Conservation (phyloP, 139 green algal species). For the Tetraselmis chui region DNA sequence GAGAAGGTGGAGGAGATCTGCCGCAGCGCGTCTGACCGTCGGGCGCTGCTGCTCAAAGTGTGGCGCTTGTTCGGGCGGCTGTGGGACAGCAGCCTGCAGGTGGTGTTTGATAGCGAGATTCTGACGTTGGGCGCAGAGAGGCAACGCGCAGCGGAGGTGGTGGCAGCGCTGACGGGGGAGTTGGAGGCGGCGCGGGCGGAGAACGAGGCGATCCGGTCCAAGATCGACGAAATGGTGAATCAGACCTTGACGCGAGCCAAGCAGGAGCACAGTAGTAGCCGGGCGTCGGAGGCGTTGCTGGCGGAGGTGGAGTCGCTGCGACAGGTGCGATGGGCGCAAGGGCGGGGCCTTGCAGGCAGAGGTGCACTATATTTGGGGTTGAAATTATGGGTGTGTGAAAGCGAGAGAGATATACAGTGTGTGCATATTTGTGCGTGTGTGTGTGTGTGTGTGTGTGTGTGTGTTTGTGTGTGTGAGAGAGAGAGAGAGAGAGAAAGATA, state of each 20-base stretch:
- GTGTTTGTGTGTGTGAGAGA: too few relatives aligned
- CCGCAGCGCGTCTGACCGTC: background rate
- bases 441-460: too few relatives aligned
- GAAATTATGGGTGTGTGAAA: too few relatives aligned
- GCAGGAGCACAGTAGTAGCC: background rate
- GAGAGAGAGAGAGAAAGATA: too few relatives aligned
- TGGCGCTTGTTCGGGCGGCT: background rate
- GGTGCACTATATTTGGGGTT: too few relatives aligned
- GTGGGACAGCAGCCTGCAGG: background rate
- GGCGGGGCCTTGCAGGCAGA: too few relatives aligned
- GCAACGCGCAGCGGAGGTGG: background rate
- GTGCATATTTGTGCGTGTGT: too few relatives aligned
- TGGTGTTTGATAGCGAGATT: background rate
- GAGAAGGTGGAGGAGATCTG: background rate
- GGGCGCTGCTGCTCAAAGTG: background rate
- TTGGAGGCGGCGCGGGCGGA: background rate
- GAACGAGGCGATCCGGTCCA: background rate
- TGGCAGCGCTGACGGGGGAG: too few relatives aligned
- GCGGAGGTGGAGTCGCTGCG: background rate
- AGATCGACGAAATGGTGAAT: background rate
- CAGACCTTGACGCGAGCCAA: background rate
- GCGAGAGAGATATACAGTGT: too few relatives aligned
- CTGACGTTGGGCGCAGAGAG: background rate
- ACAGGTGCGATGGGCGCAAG: too few relatives aligned
- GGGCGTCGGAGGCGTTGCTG: background rate